Conservation (phyloP, 2,329 filamentous ascomycete species). For the Huntiella omanensis region DNA sequence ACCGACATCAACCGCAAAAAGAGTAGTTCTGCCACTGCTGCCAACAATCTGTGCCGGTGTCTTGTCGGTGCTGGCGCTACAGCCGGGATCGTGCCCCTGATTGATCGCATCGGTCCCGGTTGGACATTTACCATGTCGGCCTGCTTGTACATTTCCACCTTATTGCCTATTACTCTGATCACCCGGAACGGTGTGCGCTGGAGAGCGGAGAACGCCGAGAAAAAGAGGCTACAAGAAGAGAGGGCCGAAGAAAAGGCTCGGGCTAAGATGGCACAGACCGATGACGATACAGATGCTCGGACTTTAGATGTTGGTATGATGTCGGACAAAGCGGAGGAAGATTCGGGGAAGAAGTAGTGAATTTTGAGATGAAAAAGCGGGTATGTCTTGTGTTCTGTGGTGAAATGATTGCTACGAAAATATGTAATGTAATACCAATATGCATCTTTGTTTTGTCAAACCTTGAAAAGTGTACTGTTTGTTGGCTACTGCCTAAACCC, state of each 20-base stretch:
- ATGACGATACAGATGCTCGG: too few species aligned
- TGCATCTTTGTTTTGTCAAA: too few species aligned
- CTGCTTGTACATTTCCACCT: conserved; percentile 20
- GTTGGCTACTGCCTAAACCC: background rate
- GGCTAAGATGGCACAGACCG: too few species aligned
- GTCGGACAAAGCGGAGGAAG: too few species aligned
- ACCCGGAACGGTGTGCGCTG: conserved; percentile 18
- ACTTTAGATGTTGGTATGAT: too few species aligned
- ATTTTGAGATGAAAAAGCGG: too few species aligned
- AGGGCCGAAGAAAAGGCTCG: too few species aligned
- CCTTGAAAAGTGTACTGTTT: background rate
- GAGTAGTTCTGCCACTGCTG: conserved; percentile 34
- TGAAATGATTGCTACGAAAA: too few species aligned
- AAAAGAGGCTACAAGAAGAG: too few species aligned
- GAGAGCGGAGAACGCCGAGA: background rate
- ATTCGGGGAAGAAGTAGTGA: too few species aligned
- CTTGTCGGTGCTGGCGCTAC: conserved; percentile 33
- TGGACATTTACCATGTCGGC: conserved; percentile 33
- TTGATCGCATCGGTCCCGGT: conserved; percentile 29
- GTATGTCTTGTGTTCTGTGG: too few species aligned
- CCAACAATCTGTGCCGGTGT: conserved; percentile 37
- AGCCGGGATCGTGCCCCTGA: conserved; percentile 33
- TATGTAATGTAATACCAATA: too few species aligned
- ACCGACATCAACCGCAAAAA: conserved; percentile 35
- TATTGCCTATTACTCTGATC: conserved; percentile 22